These are phyloP conservation scores for Karstenula rhodostoma DNA, from an alignment of 2,329 filamentous ascomycete genomes.

Conservation along the genomic window DNA sequence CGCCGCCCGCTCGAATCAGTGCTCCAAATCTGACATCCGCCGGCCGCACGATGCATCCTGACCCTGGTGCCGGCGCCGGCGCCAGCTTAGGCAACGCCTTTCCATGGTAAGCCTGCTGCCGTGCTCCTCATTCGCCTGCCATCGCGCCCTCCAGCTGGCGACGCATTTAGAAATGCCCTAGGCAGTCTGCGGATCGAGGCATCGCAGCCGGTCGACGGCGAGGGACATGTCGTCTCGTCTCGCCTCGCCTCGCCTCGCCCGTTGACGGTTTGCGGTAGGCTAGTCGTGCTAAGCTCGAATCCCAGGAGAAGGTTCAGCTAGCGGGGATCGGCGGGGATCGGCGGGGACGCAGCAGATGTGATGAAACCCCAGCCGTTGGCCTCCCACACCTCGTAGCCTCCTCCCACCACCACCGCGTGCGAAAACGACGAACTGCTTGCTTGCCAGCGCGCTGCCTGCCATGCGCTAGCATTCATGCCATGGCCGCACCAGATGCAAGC, in stretches of 20 bases:
- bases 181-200: slow-evolving; percentile 32
- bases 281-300: slow-evolving; percentile 17
- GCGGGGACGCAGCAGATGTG: slow-evolving; percentile 17
- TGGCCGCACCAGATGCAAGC: slow-evolving; percentile 25
- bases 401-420: neutral
- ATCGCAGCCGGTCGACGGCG: slow-evolving; percentile 29
- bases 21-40: slow-evolving; percentile 29
- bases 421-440: slow-evolving; percentile 17
- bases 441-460: slow-evolving; percentile 10
- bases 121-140: slow-evolving; percentile 33
- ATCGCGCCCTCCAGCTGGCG: slow-evolving; percentile 13
- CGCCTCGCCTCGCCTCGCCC: neutral
- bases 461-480: slow-evolving; percentile 10
- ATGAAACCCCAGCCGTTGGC: slow-evolving; percentile 22
- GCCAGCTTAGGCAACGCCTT: slow-evolving; percentile 22
- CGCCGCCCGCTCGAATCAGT: slow-evolving; percentile 27
- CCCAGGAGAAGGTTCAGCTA: slow-evolving; percentile 24
- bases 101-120: slow-evolving; percentile 29
- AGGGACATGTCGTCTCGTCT: slow-evolving; percentile 23
- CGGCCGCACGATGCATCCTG: slow-evolving; percentile 32
- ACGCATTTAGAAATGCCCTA: slow-evolving; percentile 1
- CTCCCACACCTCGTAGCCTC: neutral
- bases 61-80: slow-evolving; percentile 40
- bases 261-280: slow-evolving; percentile 18
- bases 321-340: slow-evolving; percentile 34